Evolutionary conservation across 768 basidiomycete species (phyloP).

Genomic region (Leccinum truebloodii): DNA sequence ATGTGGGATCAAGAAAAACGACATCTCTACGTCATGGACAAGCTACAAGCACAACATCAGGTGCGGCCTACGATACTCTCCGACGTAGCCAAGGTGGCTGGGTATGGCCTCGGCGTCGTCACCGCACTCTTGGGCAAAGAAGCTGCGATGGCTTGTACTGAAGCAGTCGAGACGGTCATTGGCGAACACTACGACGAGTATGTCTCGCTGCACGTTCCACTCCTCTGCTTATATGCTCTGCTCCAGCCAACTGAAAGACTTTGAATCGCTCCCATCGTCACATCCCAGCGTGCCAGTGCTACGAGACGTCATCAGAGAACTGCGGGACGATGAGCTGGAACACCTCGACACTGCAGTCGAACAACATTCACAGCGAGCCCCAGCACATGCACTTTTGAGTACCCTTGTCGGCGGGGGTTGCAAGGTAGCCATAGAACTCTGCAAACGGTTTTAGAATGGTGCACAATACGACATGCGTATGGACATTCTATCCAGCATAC

Average conservation of each 20-base stretch:
- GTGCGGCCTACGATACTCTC: constrained; percentile 83
- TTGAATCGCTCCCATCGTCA: constrained; percentile 59
- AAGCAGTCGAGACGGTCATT: constrained; percentile 96
- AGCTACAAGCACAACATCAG: constrained; percentile 78
- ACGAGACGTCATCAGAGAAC: constrained; percentile 71
- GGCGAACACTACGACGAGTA: constrained; percentile 99
- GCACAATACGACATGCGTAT: not conserved
- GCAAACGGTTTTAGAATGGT: constrained; percentile 66
- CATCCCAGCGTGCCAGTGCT: constrained; percentile 82
- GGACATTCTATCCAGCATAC: constrained; percentile 4
- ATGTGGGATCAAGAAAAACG: constrained; percentile 99
- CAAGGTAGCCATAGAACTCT: constrained; percentile 86
- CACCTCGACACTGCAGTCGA: constrained; percentile 91
- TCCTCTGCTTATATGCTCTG: constrained; percentile 8
- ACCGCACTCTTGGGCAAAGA: constrained; percentile 90
- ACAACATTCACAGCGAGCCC: constrained; percentile 84
- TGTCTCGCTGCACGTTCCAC: constrained; percentile 33
- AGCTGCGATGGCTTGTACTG: constrained; percentile 98
- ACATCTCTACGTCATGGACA: constrained; percentile 85
- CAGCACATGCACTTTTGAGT: constrained; percentile 88
- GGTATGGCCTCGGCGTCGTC: constrained; percentile 80
- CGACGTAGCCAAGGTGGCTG: constrained; percentile 83
- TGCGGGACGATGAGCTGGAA: constrained; percentile 93
- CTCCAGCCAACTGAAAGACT: constrained; percentile 75
- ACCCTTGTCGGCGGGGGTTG: constrained; percentile 84